Evolutionary conservation across 176 grass and related monocot species (phyloP).

Genomic region (Microstegium vimineum): DNA sequence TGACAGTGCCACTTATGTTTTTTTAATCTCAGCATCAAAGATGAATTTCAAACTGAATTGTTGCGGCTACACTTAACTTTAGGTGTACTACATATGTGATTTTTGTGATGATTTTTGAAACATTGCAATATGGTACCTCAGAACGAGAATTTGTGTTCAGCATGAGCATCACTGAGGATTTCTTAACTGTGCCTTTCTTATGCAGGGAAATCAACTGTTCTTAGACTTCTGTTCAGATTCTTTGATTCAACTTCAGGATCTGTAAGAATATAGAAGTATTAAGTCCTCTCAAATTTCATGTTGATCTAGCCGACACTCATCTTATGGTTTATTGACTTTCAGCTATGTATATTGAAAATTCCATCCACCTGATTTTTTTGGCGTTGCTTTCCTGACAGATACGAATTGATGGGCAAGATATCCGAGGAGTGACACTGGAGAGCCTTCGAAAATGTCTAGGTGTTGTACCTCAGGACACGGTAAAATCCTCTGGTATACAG

Average conservation of each 20-base stretch:
- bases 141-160: background rate
- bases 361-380: constrained; percentile 24
- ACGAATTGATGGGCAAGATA: constrained; percentile 86
- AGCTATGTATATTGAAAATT: constrained; percentile 19
- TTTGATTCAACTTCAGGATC: constrained; percentile 84
- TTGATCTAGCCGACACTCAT: constrained; percentile 13
- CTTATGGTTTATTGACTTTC: background rate
- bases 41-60: too few species aligned
- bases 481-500: constrained; percentile 33
- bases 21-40: too few species aligned
- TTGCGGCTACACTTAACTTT: too few species aligned
- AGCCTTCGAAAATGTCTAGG: constrained; percentile 89
- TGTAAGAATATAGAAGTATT: constrained; percentile 51
- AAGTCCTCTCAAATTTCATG: constrained; percentile 19
- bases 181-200: constrained; percentile 33
- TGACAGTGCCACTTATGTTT: too few species aligned
- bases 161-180: background rate
- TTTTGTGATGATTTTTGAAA: too few species aligned
- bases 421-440: constrained; percentile 72
- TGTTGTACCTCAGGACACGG: constrained; percentile 98
- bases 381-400: constrained; percentile 43
- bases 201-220: constrained; percentile 96
- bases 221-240: constrained; percentile 95
- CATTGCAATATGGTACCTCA: too few species aligned
- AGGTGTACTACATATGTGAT: too few species aligned